phyloP scores from a whole-genome alignment of 2,329 filamentous ascomycete genomes.

The Iodosphaeria phyllophila region DNA sequence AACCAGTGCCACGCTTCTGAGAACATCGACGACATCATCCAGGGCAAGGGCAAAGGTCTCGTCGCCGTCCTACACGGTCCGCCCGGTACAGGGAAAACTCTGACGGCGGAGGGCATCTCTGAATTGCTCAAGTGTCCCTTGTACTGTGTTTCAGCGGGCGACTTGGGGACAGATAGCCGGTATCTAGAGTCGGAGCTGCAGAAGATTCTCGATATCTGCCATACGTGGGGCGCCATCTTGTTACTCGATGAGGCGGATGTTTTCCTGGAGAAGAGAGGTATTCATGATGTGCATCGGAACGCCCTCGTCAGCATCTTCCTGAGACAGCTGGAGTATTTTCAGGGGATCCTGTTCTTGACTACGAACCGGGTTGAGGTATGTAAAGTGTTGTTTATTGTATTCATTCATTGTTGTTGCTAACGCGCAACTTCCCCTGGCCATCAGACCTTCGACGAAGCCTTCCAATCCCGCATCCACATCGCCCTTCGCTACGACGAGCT shows the following conservation, averaged over 20 bases:
- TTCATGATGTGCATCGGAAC: conserved; percentile 72
- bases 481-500: conserved; percentile 66
- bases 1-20: conserved; percentile 68
- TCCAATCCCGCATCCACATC: conserved; percentile 75
- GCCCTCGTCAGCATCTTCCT: conserved; percentile 77
- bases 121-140: conserved; percentile 67
- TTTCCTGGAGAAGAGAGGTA: conserved; percentile 66
- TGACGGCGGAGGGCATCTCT: conserved; percentile 74
- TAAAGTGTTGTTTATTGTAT: neutral
- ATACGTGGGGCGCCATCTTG: conserved; percentile 71
- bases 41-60: conserved; percentile 73
- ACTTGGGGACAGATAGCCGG: conserved; percentile 61
- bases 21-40: conserved; percentile 67
- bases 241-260: conserved; percentile 76
- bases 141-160: conserved; percentile 68
- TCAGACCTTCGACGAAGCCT: conserved; percentile 73
- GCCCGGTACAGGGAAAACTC: conserved; percentile 74
- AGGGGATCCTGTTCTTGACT: conserved; percentile 77
- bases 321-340: conserved; percentile 75
- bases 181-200: conserved; percentile 60
- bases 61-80: conserved; percentile 70
- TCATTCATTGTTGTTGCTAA: conserved; percentile 3
- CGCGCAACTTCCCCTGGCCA: no score
- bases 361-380: conserved; percentile 61
- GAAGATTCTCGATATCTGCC: conserved; percentile 71